Conservation (phyloP, 495 filamentous ascomycete species). For the Xylaria venustula region DNA sequence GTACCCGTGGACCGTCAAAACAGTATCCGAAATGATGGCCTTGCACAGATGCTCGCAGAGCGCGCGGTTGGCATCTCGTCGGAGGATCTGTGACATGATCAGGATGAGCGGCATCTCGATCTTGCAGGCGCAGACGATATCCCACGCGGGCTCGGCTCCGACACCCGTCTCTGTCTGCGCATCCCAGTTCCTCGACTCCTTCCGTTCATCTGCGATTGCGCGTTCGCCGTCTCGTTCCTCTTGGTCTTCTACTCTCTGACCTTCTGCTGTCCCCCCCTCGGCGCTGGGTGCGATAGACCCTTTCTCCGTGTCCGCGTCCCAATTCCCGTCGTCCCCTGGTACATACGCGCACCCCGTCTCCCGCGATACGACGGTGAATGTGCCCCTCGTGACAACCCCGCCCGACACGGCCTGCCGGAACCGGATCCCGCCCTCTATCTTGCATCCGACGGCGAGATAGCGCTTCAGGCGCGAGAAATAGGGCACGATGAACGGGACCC, state of each 20-base stretch:
- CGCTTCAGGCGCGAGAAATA: slow-evolving; percentile 15
- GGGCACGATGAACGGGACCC: slow-evolving; percentile 33
- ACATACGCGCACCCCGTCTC: not conserved
- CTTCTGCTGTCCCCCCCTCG: not conserved
- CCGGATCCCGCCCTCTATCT: slow-evolving; percentile 12
- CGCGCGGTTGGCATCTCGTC: slow-evolving; percentile 8
- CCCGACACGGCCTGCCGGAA: slow-evolving; percentile 13
- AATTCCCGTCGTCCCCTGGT: not conserved
- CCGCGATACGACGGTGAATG: slow-evolving; percentile 1
- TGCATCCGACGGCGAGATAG: slow-evolving; percentile 12
- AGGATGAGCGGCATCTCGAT: slow-evolving; percentile 12
- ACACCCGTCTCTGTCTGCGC: slow-evolving; percentile 6
- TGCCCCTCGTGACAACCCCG: slow-evolving; percentile 3
- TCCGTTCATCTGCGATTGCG: not conserved
- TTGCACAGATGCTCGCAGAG: slow-evolving; percentile 10
- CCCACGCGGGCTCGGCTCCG: slow-evolving; percentile 1
- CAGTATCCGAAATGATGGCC: not conserved
- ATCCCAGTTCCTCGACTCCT: not conserved
- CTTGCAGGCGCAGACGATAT: slow-evolving; percentile 12
- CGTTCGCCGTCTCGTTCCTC: not conserved
- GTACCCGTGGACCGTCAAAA: not conserved
- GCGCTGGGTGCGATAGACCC: not conserved
- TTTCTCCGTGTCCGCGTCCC: slow-evolving; percentile 11
- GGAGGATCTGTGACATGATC: not conserved
- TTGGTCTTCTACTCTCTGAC: no score